phyloP scores from a whole-genome alignment of 2,329 filamentous ascomycete species.

The Phialophora verrucosa region DNA sequence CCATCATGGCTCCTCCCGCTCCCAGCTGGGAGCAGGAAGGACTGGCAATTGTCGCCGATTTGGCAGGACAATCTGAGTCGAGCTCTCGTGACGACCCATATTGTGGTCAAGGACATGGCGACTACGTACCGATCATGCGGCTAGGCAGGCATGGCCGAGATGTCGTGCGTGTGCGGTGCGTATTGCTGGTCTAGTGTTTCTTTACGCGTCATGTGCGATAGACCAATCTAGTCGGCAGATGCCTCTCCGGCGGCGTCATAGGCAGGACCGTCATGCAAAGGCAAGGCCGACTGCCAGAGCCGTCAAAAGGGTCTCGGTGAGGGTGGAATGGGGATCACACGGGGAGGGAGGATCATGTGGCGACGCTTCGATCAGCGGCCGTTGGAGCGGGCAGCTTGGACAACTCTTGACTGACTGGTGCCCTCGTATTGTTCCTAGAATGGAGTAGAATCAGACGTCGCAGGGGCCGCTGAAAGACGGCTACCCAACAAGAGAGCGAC shows the following conservation, averaged over 20 bases:
- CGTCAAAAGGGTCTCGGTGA: conserved; percentile 7
- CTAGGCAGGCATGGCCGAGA: neutral
- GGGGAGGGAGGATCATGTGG: conserved; percentile 14
- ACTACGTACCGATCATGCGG: neutral
- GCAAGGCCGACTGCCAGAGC: conserved; percentile 21
- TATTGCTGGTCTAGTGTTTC: neutral
- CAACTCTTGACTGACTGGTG: conserved; percentile 21
- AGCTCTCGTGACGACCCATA: neutral
- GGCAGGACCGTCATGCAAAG: conserved; percentile 21
- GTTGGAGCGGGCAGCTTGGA: conserved; percentile 8
- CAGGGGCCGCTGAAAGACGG: conserved; percentile 2
- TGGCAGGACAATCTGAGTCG: neutral
- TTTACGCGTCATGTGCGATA: conserved; percentile 22
- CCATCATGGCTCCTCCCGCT: conserved; percentile 29
- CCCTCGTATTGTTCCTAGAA: conserved; percentile 19
- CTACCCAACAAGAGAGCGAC: conserved; percentile 6
- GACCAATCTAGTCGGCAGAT: conserved; percentile 29
- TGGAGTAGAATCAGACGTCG: conserved; percentile 8
- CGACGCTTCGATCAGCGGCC: conserved; percentile 20
- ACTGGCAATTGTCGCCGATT: conserved; percentile 20
- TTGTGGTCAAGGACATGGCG: neutral
- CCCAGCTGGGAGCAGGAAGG: conserved; percentile 21
- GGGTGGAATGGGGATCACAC: neutral
- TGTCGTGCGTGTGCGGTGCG: neutral
- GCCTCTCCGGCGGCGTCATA: conserved; percentile 26